Percentiles rank a stretch among this genome's conserved stretches.
Evolutionary conservation across 768 basidiomycete genomes (phyloP).

Genomic region (Trametopsis cervina): DNA sequence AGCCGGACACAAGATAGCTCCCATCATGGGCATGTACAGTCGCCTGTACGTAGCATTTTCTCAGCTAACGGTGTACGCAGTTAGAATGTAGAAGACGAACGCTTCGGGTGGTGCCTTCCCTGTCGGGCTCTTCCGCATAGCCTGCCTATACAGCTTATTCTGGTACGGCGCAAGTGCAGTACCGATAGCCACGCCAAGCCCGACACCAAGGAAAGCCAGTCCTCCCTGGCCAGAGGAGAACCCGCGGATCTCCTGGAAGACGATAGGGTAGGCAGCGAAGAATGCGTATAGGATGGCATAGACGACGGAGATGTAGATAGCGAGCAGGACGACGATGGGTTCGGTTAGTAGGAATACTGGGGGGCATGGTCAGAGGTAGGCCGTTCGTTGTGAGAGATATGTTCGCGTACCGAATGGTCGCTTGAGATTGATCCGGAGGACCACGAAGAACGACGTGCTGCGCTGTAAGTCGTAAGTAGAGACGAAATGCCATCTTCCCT

Average conservation of each 20-base stretch:
- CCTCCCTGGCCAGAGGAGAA: constrained; percentile 50
- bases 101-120: constrained; percentile 57
- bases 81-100: too few species aligned
- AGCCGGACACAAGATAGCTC: constrained; percentile 44
- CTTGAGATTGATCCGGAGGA: constrained; percentile 43
- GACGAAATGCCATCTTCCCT: constrained; percentile 35
- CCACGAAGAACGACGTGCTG: constrained; percentile 34
- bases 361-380: background rate
- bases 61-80: background rate
- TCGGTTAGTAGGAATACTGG: constrained; percentile 55
- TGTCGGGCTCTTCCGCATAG: constrained; percentile 38
- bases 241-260: constrained; percentile 46
- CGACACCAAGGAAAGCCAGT: constrained; percentile 60
- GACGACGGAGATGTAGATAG: constrained; percentile 53
- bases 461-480: constrained; percentile 43
- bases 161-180: constrained; percentile 46
- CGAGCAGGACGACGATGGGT: constrained; percentile 52
- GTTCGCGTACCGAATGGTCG: constrained; percentile 43
- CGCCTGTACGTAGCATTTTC: constrained; percentile 30
- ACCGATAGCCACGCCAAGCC: constrained; percentile 47
- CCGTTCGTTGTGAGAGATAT: constrained; percentile 8
- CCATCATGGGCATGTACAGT: constrained; percentile 51
- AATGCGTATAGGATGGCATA: constrained; percentile 60
- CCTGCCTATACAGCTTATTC: constrained; percentile 44
- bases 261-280: constrained; percentile 56